Conservation (phyloP, 495 filamentous ascomycete species). For the Hypoxylon perforatum region DNA sequence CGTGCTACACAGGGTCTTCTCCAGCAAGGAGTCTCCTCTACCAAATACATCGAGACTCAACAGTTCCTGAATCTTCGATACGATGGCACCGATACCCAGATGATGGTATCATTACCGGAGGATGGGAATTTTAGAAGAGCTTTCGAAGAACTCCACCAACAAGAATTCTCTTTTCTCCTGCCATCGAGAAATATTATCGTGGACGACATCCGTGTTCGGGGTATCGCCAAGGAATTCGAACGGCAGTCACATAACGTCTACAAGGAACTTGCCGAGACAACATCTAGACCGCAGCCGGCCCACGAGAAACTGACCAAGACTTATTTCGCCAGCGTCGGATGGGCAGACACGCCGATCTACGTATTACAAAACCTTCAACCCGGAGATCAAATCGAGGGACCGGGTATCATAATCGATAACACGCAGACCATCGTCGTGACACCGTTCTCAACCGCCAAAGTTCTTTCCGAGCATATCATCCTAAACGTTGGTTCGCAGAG, state of each 20-base stretch:
- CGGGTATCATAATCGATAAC: conserved; percentile 42
- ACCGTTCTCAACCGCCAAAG: conserved; percentile 35
- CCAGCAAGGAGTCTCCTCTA: conserved; percentile 49
- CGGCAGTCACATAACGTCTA: conserved; percentile 32
- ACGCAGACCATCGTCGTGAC: conserved; percentile 43
- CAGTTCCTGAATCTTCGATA: conserved; percentile 66
- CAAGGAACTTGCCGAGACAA: conserved; percentile 14
- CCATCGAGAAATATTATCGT: conserved; percentile 61
- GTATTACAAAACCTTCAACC: conserved; percentile 24
- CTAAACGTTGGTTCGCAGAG: conserved; percentile 21
- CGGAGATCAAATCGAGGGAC: conserved; percentile 33
- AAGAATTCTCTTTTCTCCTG: conserved; percentile 64
- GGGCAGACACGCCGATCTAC: conserved; percentile 36
- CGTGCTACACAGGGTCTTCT: conserved; percentile 21
- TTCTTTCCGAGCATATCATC: conserved; percentile 38
- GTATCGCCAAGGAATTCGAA: conserved; percentile 28
- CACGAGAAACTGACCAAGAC: conserved; percentile 16
- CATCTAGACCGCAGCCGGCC: background rate
- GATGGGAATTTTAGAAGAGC: conserved; percentile 55
- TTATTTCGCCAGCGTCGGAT: conserved; percentile 33
- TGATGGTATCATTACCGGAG: conserved; percentile 61
- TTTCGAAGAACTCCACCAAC: conserved; percentile 60
- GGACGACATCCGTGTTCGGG: conserved; percentile 64
- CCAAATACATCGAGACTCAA: conserved; percentile 58
- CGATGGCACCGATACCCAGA: conserved; percentile 62